Percentiles rank a stretch among this genome's conserved stretches.
Conservation (phyloP, 176 grass and related monocot species). For the Bolboschoenus planiculmis region DNA sequence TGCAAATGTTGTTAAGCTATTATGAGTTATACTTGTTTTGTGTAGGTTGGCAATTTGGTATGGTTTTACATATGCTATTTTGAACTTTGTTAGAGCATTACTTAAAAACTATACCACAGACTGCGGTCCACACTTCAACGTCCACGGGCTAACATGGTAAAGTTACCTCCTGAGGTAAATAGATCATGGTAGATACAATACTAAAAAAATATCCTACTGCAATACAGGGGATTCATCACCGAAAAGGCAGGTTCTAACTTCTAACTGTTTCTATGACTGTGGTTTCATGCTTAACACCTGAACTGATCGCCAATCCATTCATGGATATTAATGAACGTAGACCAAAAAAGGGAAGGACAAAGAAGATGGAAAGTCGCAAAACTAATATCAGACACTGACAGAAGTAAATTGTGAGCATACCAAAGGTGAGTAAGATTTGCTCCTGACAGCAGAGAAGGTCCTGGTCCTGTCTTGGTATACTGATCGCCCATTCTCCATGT, state of each 20-base stretch:
- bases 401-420: slow-evolving; percentile 31
- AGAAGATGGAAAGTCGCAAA: neutral
- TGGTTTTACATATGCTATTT: neutral
- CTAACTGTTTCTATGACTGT: neutral
- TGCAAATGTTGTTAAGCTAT: neutral
- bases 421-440: slow-evolving; percentile 64
- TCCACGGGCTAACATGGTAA: neutral
- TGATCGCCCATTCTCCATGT: slow-evolving; percentile 71
- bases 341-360: neutral
- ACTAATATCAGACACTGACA: slow-evolving; percentile 10
- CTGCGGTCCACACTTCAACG: neutral
- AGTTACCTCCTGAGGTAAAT: neutral
- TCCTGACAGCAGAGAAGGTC: slow-evolving; percentile 73
- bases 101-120: neutral
- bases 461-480: slow-evolving; percentile 62
- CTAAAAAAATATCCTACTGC: neutral
- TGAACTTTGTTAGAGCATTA: neutral
- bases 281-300: neutral
- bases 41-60: neutral
- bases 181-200: neutral
- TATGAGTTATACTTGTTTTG: neutral
- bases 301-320: neutral
- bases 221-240: neutral
- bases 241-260: neutral
- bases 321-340: neutral